These are phyloP conservation scores for Rhizomucor miehei DNA, from an alignment of 371 early-diverging fungal genomes.

Conservation along the genomic window DNA sequence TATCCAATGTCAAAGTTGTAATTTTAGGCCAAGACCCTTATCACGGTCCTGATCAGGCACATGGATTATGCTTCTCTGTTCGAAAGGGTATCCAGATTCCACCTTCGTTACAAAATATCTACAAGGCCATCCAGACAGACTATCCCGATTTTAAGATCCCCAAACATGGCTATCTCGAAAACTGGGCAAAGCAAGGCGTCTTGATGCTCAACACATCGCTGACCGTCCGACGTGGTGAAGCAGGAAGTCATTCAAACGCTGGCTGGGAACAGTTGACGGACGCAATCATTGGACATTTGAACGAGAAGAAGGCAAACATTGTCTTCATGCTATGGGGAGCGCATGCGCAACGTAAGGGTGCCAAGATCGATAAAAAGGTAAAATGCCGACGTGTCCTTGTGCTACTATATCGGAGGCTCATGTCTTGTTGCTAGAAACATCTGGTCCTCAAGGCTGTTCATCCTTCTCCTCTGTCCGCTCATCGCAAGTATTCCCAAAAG, in stretches of 20 bases:
- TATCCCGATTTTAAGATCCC: conserved; percentile 64
- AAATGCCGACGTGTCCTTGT: neutral
- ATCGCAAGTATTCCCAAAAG: conserved; percentile 28
- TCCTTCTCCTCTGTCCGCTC: conserved; percentile 94
- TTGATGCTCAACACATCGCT: conserved; percentile 92
- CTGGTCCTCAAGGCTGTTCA: conserved; percentile 87
- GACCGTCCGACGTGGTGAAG: conserved; percentile 83
- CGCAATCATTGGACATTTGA: conserved; percentile 75
- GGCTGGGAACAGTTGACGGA: conserved; percentile 96
- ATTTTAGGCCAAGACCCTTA: conserved; percentile 99
- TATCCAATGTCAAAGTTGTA: conserved; percentile 72
- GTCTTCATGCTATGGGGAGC: conserved; percentile 99
- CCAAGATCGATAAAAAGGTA: conserved; percentile 55
- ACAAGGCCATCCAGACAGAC: conserved; percentile 75
- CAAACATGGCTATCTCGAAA: conserved; percentile 66
- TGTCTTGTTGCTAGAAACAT: conserved; percentile 57
- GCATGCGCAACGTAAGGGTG: conserved; percentile 80
- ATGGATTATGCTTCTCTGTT: conserved; percentile 91
- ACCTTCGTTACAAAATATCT: conserved; percentile 95
- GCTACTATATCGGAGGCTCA: too few species aligned
- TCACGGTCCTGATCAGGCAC: conserved; percentile 91
- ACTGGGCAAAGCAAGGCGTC: conserved; percentile 93
- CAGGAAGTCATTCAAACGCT: conserved; percentile 84
- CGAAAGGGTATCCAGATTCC: conserved; percentile 73
- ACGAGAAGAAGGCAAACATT: conserved; percentile 56